These are phyloP conservation scores for Choanephora cucurbitarum DNA, from an alignment of 371 early-diverging fungal species.

Conservation along the genomic window DNA sequence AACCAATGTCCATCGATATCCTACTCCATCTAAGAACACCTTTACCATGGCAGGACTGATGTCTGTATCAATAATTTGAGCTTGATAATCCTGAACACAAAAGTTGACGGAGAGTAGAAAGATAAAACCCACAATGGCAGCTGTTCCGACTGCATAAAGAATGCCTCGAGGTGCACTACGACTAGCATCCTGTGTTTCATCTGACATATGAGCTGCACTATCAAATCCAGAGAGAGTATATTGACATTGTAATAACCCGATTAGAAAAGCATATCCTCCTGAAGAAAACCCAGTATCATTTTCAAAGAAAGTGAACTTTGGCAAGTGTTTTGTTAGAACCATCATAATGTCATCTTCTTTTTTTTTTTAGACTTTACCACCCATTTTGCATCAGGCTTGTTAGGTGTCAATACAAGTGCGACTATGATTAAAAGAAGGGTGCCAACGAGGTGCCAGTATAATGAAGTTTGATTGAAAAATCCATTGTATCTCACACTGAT, in stretches of 20 bases:
- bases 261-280: slow-evolving; percentile 45
- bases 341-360: background rate
- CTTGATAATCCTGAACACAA: slow-evolving; percentile 42
- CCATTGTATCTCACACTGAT: slow-evolving; percentile 55
- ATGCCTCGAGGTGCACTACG: slow-evolving; percentile 69
- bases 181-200: slow-evolving; percentile 70
- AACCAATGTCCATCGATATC: slow-evolving; percentile 51
- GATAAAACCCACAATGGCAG: slow-evolving; percentile 44
- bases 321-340: background rate
- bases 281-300: slow-evolving; percentile 49
- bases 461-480: slow-evolving; percentile 55
- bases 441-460: slow-evolving; percentile 66
- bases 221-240: slow-evolving; percentile 73
- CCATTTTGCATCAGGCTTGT: slow-evolving; percentile 45
- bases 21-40: slow-evolving; percentile 63
- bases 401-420: slow-evolving; percentile 52
- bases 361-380: slow-evolving; percentile 31
- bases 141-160: slow-evolving; percentile 50
- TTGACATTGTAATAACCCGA: slow-evolving; percentile 51
- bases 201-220: slow-evolving; percentile 76
- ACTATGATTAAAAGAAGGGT: slow-evolving; percentile 58
- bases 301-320: slow-evolving; percentile 42
- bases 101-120: slow-evolving; percentile 46
- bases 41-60: slow-evolving; percentile 51
- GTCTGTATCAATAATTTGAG: slow-evolving; percentile 47